A percentile compares a stretch with the other conserved stretches of the same genome.
Evolutionary conservation across 2,329 filamentous ascomycete species (phyloP).

Genomic region (Thielaviopsis punctulata): DNA sequence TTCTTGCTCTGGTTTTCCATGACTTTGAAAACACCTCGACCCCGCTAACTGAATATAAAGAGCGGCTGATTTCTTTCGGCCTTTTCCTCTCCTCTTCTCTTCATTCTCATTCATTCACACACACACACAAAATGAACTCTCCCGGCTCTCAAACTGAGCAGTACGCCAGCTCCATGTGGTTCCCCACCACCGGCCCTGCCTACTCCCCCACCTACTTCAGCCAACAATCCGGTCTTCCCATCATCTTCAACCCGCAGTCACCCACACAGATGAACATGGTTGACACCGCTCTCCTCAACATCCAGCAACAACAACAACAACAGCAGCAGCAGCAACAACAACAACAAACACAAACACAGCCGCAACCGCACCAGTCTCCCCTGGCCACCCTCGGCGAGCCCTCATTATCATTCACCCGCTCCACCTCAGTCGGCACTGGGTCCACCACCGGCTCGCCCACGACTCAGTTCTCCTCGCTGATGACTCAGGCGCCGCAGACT

Average conservation of each 20-base stretch:
- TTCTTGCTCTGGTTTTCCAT: too few species aligned
- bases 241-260: slow-evolving; percentile 21
- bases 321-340: neutral
- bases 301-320: neutral
- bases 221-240: neutral
- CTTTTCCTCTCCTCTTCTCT: neutral
- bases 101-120: neutral
- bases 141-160: slow-evolving; percentile 14
- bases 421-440: slow-evolving; percentile 4
- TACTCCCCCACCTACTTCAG: neutral
- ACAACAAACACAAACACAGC: neutral
- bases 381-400: neutral
- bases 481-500: neutral
- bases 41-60: too few species aligned
- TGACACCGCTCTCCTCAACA: slow-evolving; percentile 23
- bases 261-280: slow-evolving; percentile 45
- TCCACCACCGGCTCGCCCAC: slow-evolving; percentile 4
- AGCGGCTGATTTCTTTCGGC: too few species aligned
- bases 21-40: too few species aligned
- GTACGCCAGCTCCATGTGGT: neutral
- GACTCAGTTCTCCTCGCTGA: slow-evolving; percentile 2
- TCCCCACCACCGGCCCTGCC: too few species aligned
- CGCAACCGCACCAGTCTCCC: neutral
- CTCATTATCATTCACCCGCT: slow-evolving; percentile 1
- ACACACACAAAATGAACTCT: slow-evolving; percentile 17